Conservation (phyloP, 2,329 filamentous ascomycete species). For the Fusarium pininemorale region DNA sequence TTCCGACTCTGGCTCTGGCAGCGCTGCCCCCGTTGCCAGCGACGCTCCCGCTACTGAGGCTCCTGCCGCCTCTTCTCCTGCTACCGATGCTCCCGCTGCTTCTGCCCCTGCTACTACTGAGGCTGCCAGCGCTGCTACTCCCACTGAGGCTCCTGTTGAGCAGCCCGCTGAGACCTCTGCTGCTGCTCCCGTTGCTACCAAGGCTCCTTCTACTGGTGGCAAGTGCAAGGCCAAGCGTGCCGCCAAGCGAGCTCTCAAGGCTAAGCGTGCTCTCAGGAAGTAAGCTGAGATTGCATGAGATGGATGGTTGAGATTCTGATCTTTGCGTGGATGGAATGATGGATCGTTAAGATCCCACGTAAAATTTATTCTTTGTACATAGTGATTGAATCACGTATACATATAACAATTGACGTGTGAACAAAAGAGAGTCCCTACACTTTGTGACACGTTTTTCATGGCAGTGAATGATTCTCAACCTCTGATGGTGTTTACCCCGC, state of each 20-base stretch:
- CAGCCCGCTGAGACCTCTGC: constrained; percentile 6
- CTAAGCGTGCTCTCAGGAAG: constrained; percentile 8
- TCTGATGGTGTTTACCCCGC: background rate
- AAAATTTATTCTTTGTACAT: constrained; percentile 40
- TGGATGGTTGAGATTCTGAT: constrained; percentile 3
- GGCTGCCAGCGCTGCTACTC: constrained; percentile 5
- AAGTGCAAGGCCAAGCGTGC: constrained; percentile 25
- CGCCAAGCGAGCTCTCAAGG: constrained; percentile 17
- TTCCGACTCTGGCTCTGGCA: constrained; percentile 6
- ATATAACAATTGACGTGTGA: background rate
- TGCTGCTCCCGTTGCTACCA: constrained; percentile 21
- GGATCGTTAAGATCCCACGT: constrained; percentile 19
- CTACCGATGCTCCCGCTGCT: constrained; percentile 12
- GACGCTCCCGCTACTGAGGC: constrained; percentile 9
- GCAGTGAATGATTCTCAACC: background rate
- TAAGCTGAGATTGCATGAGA: background rate
- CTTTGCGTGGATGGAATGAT: constrained; percentile 23
- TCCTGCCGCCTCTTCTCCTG: background rate
- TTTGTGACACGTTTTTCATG: background rate
- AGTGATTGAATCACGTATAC: constrained; percentile 25
- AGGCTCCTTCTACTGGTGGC: constrained; percentile 15
- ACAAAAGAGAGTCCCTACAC: background rate
- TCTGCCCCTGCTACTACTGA: constrained; percentile 24
- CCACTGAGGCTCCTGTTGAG: constrained; percentile 7
- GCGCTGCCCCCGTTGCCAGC: constrained; percentile 17